Evolutionary conservation across 129 eudicot genomes (phyloP), one percentile per base, ranked within the genome.

Genomic region (Arctium minus): DNA sequence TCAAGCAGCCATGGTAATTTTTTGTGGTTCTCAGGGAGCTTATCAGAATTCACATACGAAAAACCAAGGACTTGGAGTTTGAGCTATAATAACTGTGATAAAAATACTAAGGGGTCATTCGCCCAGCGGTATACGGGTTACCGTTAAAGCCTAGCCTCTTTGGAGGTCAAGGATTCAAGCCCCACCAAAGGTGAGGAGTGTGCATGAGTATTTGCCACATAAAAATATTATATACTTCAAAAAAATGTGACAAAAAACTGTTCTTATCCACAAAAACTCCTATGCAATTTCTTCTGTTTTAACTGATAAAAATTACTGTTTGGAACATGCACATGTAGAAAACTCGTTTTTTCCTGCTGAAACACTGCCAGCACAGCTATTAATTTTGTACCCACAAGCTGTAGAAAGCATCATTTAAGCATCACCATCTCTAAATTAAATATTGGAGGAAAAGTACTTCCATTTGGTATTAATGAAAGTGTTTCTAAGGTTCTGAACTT

Each of bases 381-480:
- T 44, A 15, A 15, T 60, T 81, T 36, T 29, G 35, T n/a, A 35
- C 33, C 69, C 79, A 75, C 68, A 75, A 76, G 77, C 70, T 70
- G 70, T 36, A 15, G 17, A 12, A 30, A 44, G 36, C 50, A 50
- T 33, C 38, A 50, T 80, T 73, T 5, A 56, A 9, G 46, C 15
- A n/a, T n/a, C 50, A 18, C 18, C 62, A 56, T 50, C 4, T 50
- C 2, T 72, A 18, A 15, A 50, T 18, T 35, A 0, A 27, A 36
- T 22, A 30, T 53, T 80, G 39, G 27, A 60, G 27, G 79, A 36
- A 60, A 31, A 5, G 27, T 48, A 73, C 85, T 22, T 74, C 33
- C 22, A 17, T 73, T 27, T 53, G 71, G 68, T 60, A 22, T 67
- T 22, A 29, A 4, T 29, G 12, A 29, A 27, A 62, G 3, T 27